These are phyloP conservation scores for Paralagenidium karlingii DNA, from an alignment of 352 stramenopile species.

Conservation along the genomic window DNA sequence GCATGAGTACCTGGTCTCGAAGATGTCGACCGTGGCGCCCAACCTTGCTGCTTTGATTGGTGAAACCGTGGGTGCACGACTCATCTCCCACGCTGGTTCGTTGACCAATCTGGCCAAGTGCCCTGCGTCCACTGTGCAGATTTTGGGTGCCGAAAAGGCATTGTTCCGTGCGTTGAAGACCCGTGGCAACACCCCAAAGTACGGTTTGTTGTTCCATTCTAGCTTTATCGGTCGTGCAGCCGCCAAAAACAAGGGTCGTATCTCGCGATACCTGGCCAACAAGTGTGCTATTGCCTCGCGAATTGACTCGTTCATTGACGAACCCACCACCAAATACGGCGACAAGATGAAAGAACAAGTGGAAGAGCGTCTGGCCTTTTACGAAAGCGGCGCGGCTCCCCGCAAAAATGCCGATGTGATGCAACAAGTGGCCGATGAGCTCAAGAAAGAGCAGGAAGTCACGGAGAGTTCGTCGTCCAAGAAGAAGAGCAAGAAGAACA, in stretches of 20 bases:
- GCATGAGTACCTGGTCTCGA: conserved; percentile 90
- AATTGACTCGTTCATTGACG: conserved; percentile 98
- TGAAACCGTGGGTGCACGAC: conserved; percentile 95
- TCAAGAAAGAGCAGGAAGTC: conserved; percentile 34
- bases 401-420: conserved; percentile 99
- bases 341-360: conserved; percentile 99
- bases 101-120: conserved; percentile 99
- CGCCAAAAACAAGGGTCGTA: conserved; percentile 99
- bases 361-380: conserved; percentile 98
- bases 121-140: conserved; percentile 99
- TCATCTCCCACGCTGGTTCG: conserved; percentile 99
- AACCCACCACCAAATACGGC: conserved; percentile 94
- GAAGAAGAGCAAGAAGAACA: conserved; percentile 61
- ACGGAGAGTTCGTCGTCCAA: conserved; percentile 18
- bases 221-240: conserved; percentile 98
- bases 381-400: conserved; percentile 96
- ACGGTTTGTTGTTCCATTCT: conserved; percentile 99
- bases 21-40: conserved; percentile 98
- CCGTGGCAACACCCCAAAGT: conserved; percentile 99
- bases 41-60: conserved; percentile 98
- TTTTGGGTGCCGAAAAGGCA: conserved; percentile 99
- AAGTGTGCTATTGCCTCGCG: conserved; percentile 99
- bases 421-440: conserved; percentile 87
- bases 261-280: conserved; percentile 99
- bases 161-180: conserved; percentile 99